phyloP scores from a whole-genome alignment of 805 yeast genomes.

The Diddensiella caesifluorescens region DNA sequence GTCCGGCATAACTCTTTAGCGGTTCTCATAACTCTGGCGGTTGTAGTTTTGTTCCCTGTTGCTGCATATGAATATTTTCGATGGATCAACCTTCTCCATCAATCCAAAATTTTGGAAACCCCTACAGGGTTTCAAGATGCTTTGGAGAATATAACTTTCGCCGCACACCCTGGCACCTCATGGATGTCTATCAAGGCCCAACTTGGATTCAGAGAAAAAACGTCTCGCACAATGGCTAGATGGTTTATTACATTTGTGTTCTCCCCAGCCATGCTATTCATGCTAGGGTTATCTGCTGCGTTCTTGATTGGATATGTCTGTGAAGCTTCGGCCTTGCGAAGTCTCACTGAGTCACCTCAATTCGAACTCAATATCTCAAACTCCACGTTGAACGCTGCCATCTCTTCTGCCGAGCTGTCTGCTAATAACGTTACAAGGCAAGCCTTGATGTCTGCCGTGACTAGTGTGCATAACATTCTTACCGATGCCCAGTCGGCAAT shows the following conservation, averaged over 20 bases:
- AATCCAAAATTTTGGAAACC: conserved; percentile 9
- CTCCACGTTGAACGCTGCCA: neutral
- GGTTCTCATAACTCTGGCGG: conserved; percentile 12
- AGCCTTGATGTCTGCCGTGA: neutral
- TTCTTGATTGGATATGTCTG: conserved; percentile 2
- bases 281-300: neutral
- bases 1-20: conserved; percentile 8
- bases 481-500: neutral
- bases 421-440: neutral
- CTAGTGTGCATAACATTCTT: neutral
- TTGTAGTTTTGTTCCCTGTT: conserved; percentile 7
- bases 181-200: conserved; percentile 5
- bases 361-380: neutral
- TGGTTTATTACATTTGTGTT: conserved; percentile 14
- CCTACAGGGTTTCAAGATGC: conserved; percentile 13
- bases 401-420: neutral
- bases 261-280: conserved; percentile 4
- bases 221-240: conserved; percentile 2
- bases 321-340: neutral
- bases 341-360: neutral
- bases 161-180: conserved; percentile 7
- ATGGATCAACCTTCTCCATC: conserved; percentile 12
- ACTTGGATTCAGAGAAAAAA: neutral
- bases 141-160: conserved; percentile 12
- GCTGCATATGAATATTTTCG: conserved; percentile 10